A percentile compares a stretch with the other conserved stretches of the same genome.
Conservation (phyloP, 805 yeast species). For the Kockiozyma suomiensis region DNA sequence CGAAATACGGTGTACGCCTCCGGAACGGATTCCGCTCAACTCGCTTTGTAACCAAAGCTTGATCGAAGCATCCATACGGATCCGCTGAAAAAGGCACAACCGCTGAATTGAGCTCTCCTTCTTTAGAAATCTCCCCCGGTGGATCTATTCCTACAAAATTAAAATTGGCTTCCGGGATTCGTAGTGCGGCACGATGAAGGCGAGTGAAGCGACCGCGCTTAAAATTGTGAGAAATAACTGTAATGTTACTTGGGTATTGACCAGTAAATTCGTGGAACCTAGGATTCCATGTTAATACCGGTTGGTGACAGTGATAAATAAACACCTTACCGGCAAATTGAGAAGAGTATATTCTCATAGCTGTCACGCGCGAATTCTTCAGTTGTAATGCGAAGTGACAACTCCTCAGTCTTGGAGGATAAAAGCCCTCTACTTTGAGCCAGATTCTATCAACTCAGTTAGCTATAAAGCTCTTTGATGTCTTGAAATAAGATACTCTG, state of each 20-base stretch:
- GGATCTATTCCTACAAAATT: conserved; percentile 35
- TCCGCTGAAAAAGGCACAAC: conserved; percentile 34
- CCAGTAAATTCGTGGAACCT: conserved; percentile 49
- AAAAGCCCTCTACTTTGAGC: conserved; percentile 12
- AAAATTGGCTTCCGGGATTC: conserved; percentile 31
- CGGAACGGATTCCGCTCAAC: conserved; percentile 35
- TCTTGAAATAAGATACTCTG: conserved; percentile 60
- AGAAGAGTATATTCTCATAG: conserved; percentile 71
- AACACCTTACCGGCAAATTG: conserved; percentile 38
- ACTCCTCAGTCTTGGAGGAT: conserved; percentile 15
- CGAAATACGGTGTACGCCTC: conserved; percentile 30
- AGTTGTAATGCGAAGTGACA: conserved; percentile 44
- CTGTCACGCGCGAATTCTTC: conserved; percentile 83
- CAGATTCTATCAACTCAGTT: conserved; percentile 37
- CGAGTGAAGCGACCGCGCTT: conserved; percentile 58
- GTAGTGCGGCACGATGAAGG: conserved; percentile 36
- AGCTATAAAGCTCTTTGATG: conserved; percentile 25
- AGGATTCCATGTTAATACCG: not conserved
- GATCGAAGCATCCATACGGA: conserved; percentile 35
- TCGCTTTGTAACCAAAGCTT: conserved; percentile 25
- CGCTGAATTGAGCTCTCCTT: conserved; percentile 29
- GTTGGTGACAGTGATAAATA: not conserved
- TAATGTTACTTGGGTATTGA: conserved; percentile 54
- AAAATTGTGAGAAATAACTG: conserved; percentile 75
- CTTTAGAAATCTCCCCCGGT: conserved; percentile 17